Percentiles rank a stretch among this genome's conserved stretches.
Evolutionary conservation across 2,329 filamentous ascomycete genomes (phyloP).

Genomic region (Colletotrichum viniferum): DNA sequence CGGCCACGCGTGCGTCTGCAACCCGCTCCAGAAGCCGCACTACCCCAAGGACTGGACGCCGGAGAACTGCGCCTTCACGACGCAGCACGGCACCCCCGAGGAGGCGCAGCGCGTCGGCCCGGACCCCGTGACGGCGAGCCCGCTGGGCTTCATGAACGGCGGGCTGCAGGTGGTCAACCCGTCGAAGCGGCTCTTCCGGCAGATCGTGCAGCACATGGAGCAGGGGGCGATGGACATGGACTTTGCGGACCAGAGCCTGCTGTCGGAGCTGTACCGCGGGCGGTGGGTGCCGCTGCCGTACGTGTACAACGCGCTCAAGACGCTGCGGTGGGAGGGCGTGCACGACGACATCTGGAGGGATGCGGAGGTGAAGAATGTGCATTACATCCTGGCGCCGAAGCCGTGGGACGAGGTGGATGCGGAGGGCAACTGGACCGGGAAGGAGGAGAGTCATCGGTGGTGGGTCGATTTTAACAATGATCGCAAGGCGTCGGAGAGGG

Average conservation of each 20-base stretch:
- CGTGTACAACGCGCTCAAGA: slow-evolving; percentile 68
- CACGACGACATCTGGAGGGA: slow-evolving; percentile 63
- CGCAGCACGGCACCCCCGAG: slow-evolving; percentile 52
- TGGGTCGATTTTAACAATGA: slow-evolving; percentile 56
- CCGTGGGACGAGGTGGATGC: slow-evolving; percentile 61
- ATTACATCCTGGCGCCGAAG: slow-evolving; percentile 66
- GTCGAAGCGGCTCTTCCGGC: slow-evolving; percentile 47
- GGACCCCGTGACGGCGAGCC: slow-evolving; percentile 45
- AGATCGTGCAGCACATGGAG: slow-evolving; percentile 57
- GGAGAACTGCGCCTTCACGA: slow-evolving; percentile 62
- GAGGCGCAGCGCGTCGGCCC: slow-evolving; percentile 49
- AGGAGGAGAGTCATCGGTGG: slow-evolving; percentile 58
- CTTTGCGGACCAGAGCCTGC: slow-evolving; percentile 65
- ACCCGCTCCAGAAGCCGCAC: slow-evolving; percentile 77
- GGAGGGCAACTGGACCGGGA: slow-evolving; percentile 45
- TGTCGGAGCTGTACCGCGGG: slow-evolving; percentile 58
- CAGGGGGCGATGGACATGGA: slow-evolving; percentile 50
- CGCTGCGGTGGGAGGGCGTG: slow-evolving; percentile 56
- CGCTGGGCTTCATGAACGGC: slow-evolving; percentile 59
- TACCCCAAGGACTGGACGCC: slow-evolving; percentile 75
- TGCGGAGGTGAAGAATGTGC: slow-evolving; percentile 62
- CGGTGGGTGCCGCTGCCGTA: slow-evolving; percentile 65
- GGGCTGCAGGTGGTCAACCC: slow-evolving; percentile 64
- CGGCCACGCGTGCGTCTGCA: slow-evolving; percentile 85
- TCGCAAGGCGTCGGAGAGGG: slow-evolving; percentile 45